Base-by-base conservation (phyloP, 2,329 filamentous ascomycete genomes). In the Ustilaginoidea virens region DNA sequence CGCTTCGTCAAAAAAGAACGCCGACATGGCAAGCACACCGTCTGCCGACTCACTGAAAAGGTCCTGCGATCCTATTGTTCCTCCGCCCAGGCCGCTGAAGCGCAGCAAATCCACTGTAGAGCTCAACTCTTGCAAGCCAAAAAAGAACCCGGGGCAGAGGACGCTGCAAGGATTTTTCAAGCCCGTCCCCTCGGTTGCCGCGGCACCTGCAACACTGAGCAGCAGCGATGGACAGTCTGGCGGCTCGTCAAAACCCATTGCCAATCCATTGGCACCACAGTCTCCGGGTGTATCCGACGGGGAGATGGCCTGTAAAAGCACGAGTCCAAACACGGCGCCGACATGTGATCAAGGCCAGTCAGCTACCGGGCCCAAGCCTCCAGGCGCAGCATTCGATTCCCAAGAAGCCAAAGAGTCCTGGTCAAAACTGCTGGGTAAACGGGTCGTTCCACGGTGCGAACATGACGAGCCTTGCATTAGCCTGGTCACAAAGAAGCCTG, bases 381-480 rank as follows among this genome's bases (percentile, higher is more conserved):
- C 46, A 3, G 60, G 53, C 7, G 60, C 51, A 32, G 59, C 70
- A 2, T 61, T 78, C 35, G 80, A 86, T 40, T 75, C 78, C 0
- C 71, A 83, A 28, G 63, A 69, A 35, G 68, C 69, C 25, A 87
- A 82, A 48, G 78, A 90, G 45, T 78, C 77, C 14, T 96, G 90
- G 90, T 75, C 73, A 4, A 85, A 78, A 47, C 62, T 96, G 10
- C 75, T 96, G 36, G 70, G 75, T 11, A 83, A 78, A 49, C 74
- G 79, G 32, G 57, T 70, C 2, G 63, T 71, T 1, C 90, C 90
- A 1, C 69, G 67, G 33, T 98, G 90, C 47, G 85, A 94, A 27
- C 90, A 98, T 46, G 63, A 73, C 30, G 86, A 96, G 42, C 79
- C 81, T 3, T 96, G 90, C 52, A 80, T 85, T 38, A 81, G 66